Percentiles rank a stretch among this genome's conserved stretches.
These are phyloP conservation scores for Lipomyces chichibuensis DNA, from an alignment of 805 yeast species.

Conservation along the genomic window DNA sequence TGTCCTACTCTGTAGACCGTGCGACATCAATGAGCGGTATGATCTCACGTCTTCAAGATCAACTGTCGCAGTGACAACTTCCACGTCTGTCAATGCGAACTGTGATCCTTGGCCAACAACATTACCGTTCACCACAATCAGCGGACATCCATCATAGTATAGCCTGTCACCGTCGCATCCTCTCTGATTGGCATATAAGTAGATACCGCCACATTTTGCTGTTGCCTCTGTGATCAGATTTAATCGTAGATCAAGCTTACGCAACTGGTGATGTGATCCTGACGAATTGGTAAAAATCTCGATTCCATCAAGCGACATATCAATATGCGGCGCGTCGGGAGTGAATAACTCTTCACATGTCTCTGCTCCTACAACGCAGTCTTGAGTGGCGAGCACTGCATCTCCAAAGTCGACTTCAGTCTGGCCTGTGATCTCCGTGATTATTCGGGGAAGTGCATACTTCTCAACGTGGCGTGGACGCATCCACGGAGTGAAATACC, in stretches of 20 bases:
- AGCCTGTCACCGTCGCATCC: slow-evolving; percentile 99
- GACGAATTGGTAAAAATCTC: slow-evolving; percentile 94
- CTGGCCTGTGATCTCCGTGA: slow-evolving; percentile 71
- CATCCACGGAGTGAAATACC: slow-evolving; percentile 94
- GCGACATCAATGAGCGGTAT: slow-evolving; percentile 74
- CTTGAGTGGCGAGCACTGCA: slow-evolving; percentile 79
- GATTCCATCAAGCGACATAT: slow-evolving; percentile 93
- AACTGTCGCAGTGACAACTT: slow-evolving; percentile 92
- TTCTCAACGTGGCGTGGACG: slow-evolving; percentile 75
- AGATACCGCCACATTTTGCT: slow-evolving; percentile 93
- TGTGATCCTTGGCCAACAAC: slow-evolving; percentile 93
- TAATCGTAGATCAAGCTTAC: slow-evolving; percentile 84
- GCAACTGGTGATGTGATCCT: slow-evolving; percentile 96
- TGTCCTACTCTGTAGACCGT: slow-evolving; percentile 67
- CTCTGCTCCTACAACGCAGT: slow-evolving; percentile 93
- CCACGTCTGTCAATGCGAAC: slow-evolving; percentile 87
- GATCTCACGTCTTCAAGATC: slow-evolving; percentile 89
- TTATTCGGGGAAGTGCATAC: slow-evolving; percentile 68
- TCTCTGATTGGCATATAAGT: slow-evolving; percentile 88
- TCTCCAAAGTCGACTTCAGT: slow-evolving; percentile 80
- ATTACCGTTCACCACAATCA: slow-evolving; percentile 88
- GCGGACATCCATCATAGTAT: slow-evolving; percentile 96
- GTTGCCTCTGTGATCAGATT: slow-evolving; percentile 89
- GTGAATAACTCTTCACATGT: slow-evolving; percentile 98
- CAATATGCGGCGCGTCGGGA: slow-evolving; percentile 92